Evolutionary conservation across 768 basidiomycete genomes (phyloP).

Genomic region (Galerina sulciceps): DNA sequence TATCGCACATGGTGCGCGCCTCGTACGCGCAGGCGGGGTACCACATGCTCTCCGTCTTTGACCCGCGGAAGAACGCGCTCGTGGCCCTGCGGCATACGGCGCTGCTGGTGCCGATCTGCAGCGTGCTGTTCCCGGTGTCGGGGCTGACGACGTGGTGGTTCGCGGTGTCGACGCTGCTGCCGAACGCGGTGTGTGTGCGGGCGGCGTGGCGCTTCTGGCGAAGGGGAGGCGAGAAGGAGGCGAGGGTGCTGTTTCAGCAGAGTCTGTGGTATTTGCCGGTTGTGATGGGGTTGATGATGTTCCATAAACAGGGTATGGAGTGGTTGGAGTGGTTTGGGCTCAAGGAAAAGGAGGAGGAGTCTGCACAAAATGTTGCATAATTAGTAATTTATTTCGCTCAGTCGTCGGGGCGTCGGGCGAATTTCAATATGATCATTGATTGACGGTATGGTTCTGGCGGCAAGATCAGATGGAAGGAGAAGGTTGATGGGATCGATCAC

Average conservation of each 20-base stretch:
- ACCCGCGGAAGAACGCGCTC: constrained; percentile 78
- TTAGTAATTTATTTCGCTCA: background rate
- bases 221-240: constrained; percentile 73
- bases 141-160: constrained; percentile 95
- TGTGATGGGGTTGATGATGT: constrained; percentile 91
- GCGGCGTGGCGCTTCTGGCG: constrained; percentile 81
- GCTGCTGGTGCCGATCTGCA: constrained; percentile 78
- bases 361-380: constrained; percentile 5
- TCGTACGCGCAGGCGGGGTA: constrained; percentile 95
- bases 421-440: background rate
- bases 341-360: constrained; percentile 26
- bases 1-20: constrained; percentile 85
- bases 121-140: constrained; percentile 81
- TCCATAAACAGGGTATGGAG: constrained; percentile 86
- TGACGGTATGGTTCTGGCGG: background rate
- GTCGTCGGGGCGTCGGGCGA: background rate
- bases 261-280: constrained; percentile 92
- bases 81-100: constrained; percentile 86
- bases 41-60: constrained; percentile 85
- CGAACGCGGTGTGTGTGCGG: constrained; percentile 71
- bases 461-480: constrained; percentile 2
- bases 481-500: constrained; percentile 3
- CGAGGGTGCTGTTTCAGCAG: constrained; percentile 76
- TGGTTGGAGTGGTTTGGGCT: constrained; percentile 71
- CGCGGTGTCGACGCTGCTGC: constrained; percentile 73